Evolutionary conservation across 768 basidiomycete genomes (phyloP), one percentile per base, ranked within the genome.

Genomic region (Termitomyces bulborhizus): DNA sequence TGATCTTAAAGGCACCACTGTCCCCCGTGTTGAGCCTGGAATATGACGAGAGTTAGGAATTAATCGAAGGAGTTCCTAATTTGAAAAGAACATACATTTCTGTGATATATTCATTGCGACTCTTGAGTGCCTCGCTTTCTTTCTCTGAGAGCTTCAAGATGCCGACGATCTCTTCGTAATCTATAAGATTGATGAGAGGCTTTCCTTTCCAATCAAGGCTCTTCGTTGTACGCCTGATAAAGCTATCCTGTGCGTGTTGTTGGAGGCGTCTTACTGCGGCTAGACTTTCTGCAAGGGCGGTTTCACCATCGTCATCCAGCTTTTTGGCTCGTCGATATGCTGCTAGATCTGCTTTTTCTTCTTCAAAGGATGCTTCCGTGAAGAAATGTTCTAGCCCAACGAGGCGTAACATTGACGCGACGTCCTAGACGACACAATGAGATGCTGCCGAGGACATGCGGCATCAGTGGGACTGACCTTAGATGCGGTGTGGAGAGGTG

Each of bases 381-480:
- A 63, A 6, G 6, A 49, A 24, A 61, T 39, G 1, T 46, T 59
- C 5, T 64, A 61, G 46, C 68, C 69, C 46, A 60, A 46, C 0
- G 57, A 49, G 3, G 69, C 58, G 2, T 68, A 68, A 2, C 60
- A 48, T 0, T 71, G 55, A 7, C 63, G 59, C 5, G 61, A 70
- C 60, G 70, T 65, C 46, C 67, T 68, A 7, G 66, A 64, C 0
- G 40, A 34, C 6, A 44, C 34, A 1, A 62, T 60, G 0, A 12
- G 39, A 16, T 59, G 36, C 3, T 8, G 2, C 7, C 8, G 9
- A 8, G 60, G 48, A 70, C 69, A 45, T 61, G 41, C 0, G 56
- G 46, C 3, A 68, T 57, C 1, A 68, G 67, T 8, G 3, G 57
- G 32, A 39, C 58, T 39, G 18, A 68, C 68, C 57, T 62, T 68